phyloP scores from a whole-genome alignment of 345 rosid species.

The Erysimum cheiranthoides region DNA sequence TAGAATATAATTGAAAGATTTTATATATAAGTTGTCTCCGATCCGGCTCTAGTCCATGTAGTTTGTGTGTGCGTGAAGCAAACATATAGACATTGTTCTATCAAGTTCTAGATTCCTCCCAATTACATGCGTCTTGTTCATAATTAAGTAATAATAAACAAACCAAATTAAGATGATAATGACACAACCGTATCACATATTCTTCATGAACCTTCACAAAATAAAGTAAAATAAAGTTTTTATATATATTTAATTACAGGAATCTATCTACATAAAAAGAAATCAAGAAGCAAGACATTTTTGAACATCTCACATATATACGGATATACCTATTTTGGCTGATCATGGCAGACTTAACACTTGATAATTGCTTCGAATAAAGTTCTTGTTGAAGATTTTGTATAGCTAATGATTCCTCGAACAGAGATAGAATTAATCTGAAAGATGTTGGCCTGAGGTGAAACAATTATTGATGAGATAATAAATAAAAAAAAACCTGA shows the following conservation, averaged over 20 bases:
- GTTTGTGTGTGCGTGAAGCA: constrained; percentile 23
- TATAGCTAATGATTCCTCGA: too few relatives aligned
- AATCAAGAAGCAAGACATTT: too few relatives aligned
- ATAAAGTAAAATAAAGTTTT: background rate
- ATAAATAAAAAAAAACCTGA: too few relatives aligned
- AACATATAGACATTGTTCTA: constrained; percentile 1
- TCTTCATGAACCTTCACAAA: background rate
- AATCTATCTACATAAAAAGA: background rate
- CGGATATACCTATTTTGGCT: too few relatives aligned
- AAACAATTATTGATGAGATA: background rate
- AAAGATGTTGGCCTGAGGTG: background rate
- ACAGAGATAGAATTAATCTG: background rate
- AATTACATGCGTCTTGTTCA: background rate
- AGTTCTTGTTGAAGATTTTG: too few relatives aligned
- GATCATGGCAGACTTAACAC: too few relatives aligned
- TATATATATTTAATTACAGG: background rate
- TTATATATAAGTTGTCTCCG: constrained; percentile 17
- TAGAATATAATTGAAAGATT: background rate
- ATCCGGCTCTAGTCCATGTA: background rate
- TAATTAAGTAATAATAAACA: constrained; percentile 8
- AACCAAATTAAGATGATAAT: background rate
- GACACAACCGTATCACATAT: background rate
- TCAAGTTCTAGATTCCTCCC: constrained; percentile 7
- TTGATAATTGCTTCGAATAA: too few relatives aligned
- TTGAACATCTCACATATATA: too few relatives aligned